Conservation (phyloP, 192 early-diverging fungal species). For the Coemansia sp. region DNA sequence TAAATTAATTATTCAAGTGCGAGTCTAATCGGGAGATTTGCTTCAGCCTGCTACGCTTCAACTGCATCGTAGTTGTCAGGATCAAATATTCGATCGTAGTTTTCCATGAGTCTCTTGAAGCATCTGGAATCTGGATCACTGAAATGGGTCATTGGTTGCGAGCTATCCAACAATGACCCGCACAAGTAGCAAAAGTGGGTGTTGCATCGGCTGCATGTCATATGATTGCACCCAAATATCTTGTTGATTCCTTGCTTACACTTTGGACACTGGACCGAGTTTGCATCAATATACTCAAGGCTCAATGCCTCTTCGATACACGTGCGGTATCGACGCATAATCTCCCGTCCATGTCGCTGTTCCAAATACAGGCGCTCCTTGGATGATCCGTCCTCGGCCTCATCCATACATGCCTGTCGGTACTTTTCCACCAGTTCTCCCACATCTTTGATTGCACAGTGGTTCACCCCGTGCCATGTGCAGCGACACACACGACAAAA, state of each 20-base stretch:
- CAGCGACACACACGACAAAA: background rate
- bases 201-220: conserved; percentile 2
- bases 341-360: background rate
- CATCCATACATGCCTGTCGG: background rate
- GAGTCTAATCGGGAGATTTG: conserved; percentile 18
- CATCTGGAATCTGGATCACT: background rate
- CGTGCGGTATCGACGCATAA: background rate
- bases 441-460: background rate
- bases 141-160: background rate
- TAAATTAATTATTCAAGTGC: conserved; percentile 6
- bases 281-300: background rate
- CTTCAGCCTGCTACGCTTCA: conserved; percentile 1
- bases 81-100: background rate
- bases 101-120: background rate
- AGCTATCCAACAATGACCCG: background rate
- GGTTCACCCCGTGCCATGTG: background rate
- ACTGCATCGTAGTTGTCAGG: background rate
- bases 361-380: background rate
- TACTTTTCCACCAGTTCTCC: background rate
- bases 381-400: background rate
- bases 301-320: background rate
- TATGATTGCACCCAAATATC: background rate
- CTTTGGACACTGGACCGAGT: background rate
- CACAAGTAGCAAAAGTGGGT: conserved; percentile 6
- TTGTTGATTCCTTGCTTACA: background rate